These are phyloP conservation scores for Pythium apleroticum DNA, from an alignment of 352 stramenopile species.

Conservation along the genomic window DNA sequence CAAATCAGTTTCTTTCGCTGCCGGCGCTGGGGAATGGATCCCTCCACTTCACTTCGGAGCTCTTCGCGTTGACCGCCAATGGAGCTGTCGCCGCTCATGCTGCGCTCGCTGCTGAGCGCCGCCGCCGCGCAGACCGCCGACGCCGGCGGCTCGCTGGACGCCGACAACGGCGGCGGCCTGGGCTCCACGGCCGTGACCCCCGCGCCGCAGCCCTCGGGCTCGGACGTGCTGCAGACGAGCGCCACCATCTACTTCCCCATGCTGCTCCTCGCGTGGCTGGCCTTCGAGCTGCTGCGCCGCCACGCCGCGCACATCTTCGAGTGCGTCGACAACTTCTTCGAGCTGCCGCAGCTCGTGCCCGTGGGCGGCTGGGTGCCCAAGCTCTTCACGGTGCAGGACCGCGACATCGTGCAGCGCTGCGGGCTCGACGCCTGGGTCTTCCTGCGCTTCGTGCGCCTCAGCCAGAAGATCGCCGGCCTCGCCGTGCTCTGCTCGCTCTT, in stretches of 20 bases:
- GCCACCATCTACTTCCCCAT: constrained; percentile 66
- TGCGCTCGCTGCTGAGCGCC: constrained; percentile 21
- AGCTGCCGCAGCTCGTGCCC: constrained; percentile 17
- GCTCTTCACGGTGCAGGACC: constrained; percentile 54
- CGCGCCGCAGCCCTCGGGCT: constrained; percentile 10
- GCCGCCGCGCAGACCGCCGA: constrained; percentile 9
- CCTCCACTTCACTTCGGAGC: constrained; percentile 9
- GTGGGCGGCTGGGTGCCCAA: constrained; percentile 56
- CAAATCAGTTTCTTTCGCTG: neutral
- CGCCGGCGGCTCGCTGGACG: neutral
- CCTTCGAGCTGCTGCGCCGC: constrained; percentile 63
- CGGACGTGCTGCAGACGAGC: constrained; percentile 58
- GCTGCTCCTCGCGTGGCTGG: constrained; percentile 46
- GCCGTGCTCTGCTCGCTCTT: constrained; percentile 50
- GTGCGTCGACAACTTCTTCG: constrained; percentile 43
- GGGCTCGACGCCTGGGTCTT: constrained; percentile 75
- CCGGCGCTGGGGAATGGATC: constrained; percentile 3
- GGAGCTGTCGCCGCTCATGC: constrained; percentile 12
- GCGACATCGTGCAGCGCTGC: constrained; percentile 56
- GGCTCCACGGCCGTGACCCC: constrained; percentile 2
- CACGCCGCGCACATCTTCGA: constrained; percentile 46
- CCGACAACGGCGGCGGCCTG: neutral
- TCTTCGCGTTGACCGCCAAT: neutral
- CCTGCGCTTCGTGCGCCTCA: constrained; percentile 70
- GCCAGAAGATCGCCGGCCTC: constrained; percentile 63